Evolutionary conservation across 2,329 filamentous ascomycete genomes (phyloP).

Genomic region (Colletotrichum spinosum): DNA sequence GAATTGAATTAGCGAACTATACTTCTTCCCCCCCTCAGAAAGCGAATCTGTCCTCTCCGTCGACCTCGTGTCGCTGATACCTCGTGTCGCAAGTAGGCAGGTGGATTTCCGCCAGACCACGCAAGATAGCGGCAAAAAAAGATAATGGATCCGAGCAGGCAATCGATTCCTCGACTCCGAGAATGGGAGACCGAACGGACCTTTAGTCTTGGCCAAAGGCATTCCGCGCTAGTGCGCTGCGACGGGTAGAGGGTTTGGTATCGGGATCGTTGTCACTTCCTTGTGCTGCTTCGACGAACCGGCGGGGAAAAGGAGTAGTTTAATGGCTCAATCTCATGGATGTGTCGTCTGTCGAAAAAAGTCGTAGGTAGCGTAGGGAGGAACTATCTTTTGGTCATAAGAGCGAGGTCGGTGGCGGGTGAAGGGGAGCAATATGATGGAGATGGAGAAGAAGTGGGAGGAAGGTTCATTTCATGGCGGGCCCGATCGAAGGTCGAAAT

Average conservation of each 20-base stretch:
- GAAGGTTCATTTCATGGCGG: constrained; percentile 32
- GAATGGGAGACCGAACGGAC: constrained; percentile 11
- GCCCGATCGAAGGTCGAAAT: constrained; percentile 6
- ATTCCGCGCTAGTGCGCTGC: constrained; percentile 15
- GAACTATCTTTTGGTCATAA: constrained; percentile 22
- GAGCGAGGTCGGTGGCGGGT: constrained; percentile 7
- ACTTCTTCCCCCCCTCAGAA: constrained; percentile 17
- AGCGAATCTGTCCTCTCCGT: constrained; percentile 31
- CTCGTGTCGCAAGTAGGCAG: constrained; percentile 13
- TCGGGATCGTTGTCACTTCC: not conserved
- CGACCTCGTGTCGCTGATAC: constrained; percentile 8
- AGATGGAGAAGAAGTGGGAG: constrained; percentile 28
- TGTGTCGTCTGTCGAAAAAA: constrained; percentile 11
- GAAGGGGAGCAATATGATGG: constrained; percentile 6
- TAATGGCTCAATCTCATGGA: not conserved
- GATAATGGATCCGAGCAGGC: not conserved
- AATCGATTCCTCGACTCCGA: constrained; percentile 12
- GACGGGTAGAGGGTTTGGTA: not conserved
- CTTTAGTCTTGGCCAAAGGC: constrained; percentile 21
- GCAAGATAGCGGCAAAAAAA: constrained; percentile 1
- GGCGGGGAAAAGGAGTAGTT: too few species aligned
- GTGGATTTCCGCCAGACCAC: not conserved
- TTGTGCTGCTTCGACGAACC: too few species aligned
- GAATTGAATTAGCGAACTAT: constrained; percentile 22
- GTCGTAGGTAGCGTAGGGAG: not conserved